phyloP scores from a whole-genome alignment of 1,139 yeast genomes.

The Kodamaea sp. region DNA sequence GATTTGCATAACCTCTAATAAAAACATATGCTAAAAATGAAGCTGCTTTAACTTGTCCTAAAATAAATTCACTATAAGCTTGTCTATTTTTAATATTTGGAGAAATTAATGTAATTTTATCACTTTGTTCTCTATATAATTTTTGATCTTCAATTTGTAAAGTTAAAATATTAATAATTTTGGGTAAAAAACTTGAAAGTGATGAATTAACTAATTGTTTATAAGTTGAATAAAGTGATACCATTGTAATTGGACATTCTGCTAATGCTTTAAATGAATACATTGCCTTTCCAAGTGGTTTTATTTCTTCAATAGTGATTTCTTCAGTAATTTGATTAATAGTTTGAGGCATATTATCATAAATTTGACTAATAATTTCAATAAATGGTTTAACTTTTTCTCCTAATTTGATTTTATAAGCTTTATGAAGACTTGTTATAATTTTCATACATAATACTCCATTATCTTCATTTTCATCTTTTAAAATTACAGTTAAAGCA shows the following conservation, averaged over 20 bases:
- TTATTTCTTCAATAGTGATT: conserved; percentile 29
- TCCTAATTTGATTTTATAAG: conserved; percentile 65
- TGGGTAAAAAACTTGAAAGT: conserved; percentile 75
- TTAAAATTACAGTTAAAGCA: conserved; percentile 57
- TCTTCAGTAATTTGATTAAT: conserved; percentile 59
- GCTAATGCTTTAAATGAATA: conserved; percentile 86
- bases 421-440: conserved; percentile 82
- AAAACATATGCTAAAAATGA: conserved; percentile 91
- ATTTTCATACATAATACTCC: conserved; percentile 91
- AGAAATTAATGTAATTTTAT: conserved; percentile 48
- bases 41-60: conserved; percentile 97
- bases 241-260: conserved; percentile 97
- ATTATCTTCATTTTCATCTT: conserved; percentile 87
- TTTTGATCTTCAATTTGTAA: conserved; percentile 63
- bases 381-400: conserved; percentile 80
- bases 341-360: conserved; percentile 75
- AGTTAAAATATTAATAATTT: conserved; percentile 69
- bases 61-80: conserved; percentile 82
- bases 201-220: conserved; percentile 70
- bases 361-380: conserved; percentile 70
- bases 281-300: conserved; percentile 55
- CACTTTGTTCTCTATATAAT: conserved; percentile 51
- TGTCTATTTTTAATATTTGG: conserved; percentile 76
- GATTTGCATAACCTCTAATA: conserved; percentile 76
- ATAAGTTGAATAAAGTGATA: conserved; percentile 82